These are phyloP conservation scores for Mrakia gelida DNA, from an alignment of 768 basidiomycete genomes.

Conservation along the genomic window DNA sequence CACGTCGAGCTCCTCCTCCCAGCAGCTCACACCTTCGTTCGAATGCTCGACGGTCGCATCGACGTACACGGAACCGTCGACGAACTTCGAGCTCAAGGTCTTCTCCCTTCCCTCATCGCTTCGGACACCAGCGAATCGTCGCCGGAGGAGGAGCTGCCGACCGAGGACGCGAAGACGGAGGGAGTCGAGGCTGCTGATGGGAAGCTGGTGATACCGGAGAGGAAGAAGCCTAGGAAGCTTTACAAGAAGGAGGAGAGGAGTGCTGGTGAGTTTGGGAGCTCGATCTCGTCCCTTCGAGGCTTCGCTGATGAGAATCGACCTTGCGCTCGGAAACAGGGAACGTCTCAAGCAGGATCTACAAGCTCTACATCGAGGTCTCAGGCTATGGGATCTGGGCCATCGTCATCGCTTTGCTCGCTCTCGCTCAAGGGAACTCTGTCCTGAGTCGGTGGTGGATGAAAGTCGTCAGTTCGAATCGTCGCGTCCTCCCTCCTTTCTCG, in stretches of 20 bases:
- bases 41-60: conserved; percentile 75
- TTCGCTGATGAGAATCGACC: background rate
- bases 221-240: conserved; percentile 31
- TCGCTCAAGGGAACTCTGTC: background rate
- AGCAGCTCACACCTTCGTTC: conserved; percentile 64
- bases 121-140: background rate
- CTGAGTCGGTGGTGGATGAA: conserved; percentile 1
- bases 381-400: conserved; percentile 18
- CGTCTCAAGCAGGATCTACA: conserved; percentile 50
- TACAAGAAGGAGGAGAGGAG: conserved; percentile 17
- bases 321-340: conserved; percentile 30
- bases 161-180: conserved; percentile 45
- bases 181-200: conserved; percentile 39
- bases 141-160: background rate
- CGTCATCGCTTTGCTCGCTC: background rate
- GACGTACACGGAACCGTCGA: conserved; percentile 65
- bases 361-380: conserved; percentile 47
- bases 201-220: conserved; percentile 43
- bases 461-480: background rate
- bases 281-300: background rate
- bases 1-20: conserved; percentile 78
- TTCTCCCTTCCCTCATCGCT: conserved; percentile 59
- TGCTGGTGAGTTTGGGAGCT: background rate
- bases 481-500: background rate
- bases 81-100: conserved; percentile 59